Percentiles rank a stretch among this genome's conserved stretches.
These are phyloP conservation scores for Boletellus sp. DNA, from an alignment of 768 basidiomycete species.

Conservation along the genomic window DNA sequence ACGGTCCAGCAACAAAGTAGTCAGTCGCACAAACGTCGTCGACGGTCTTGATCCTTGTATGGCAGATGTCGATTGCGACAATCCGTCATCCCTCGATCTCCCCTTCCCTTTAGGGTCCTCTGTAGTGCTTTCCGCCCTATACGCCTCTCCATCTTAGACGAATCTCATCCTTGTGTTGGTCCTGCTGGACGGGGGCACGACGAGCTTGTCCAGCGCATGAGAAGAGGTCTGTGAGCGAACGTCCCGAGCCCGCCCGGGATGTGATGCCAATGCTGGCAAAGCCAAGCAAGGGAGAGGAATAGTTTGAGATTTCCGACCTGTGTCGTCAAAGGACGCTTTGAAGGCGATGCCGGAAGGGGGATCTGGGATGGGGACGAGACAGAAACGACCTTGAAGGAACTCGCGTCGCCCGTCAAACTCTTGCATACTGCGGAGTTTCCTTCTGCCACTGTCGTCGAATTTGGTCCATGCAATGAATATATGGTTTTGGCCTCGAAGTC, in stretches of 20 bases:
- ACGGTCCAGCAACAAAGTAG: slow-evolving; percentile 30
- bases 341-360: slow-evolving; percentile 22
- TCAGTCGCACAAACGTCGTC: slow-evolving; percentile 26
- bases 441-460: neutral
- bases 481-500: slow-evolving; percentile 6
- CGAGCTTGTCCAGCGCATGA: slow-evolving; percentile 67
- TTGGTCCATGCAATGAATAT: slow-evolving; percentile 21
- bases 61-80: slow-evolving; percentile 4
- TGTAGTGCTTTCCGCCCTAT: neutral
- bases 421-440: neutral
- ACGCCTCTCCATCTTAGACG: slow-evolving; percentile 29
- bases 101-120: slow-evolving; percentile 14
- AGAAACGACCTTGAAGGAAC: slow-evolving; percentile 2
- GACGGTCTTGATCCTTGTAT: neutral
- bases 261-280: neutral
- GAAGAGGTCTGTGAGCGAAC: slow-evolving; percentile 62
- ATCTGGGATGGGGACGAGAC: slow-evolving; percentile 29
- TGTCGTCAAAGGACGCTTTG: slow-evolving; percentile 11
- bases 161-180: slow-evolving; percentile 74
- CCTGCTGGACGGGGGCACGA: slow-evolving; percentile 58
- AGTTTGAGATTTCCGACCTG: slow-evolving; percentile 8
- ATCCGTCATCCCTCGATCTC: slow-evolving; percentile 23
- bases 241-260: slow-evolving; percentile 8
- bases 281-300: slow-evolving; percentile 4
- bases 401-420: slow-evolving; percentile 7